Percentiles rank a stretch among this genome's conserved stretches.
Evolutionary conservation across 306 rosid genomes (phyloP).

Genomic region (Vigna mungo): DNA sequence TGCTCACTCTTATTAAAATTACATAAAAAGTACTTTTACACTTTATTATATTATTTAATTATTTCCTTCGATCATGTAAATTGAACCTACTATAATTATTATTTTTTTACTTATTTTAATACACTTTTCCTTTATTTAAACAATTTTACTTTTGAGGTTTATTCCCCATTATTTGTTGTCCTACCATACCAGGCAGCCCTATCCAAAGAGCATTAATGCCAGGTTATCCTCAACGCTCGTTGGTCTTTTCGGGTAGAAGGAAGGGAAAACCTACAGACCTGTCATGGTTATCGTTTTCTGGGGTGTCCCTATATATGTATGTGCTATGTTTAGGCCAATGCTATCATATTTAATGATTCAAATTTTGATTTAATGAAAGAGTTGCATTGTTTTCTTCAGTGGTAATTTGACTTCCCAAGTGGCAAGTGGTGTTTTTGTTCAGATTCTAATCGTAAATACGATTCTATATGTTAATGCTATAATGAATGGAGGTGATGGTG

Average conservation of each 20-base stretch:
- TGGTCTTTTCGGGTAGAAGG: not conserved
- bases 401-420: slow-evolving; percentile 15
- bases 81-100: too few species aligned
- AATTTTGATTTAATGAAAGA: not conserved
- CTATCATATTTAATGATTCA: not conserved
- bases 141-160: too few species aligned
- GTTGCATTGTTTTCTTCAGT: slow-evolving; percentile 12
- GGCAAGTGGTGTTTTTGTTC: slow-evolving; percentile 3
- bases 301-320: not conserved
- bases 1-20: too few species aligned
- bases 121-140: too few species aligned
- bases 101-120: too few species aligned
- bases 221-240: slow-evolving; percentile 22
- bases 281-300: slow-evolving; percentile 7
- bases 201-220: not conserved
- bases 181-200: too few species aligned
- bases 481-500: not conserved
- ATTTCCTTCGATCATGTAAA: too few species aligned
- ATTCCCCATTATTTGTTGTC: too few species aligned
- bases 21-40: too few species aligned
- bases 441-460: not conserved
- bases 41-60: too few species aligned
- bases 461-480: slow-evolving; percentile 10
- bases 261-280: not conserved
- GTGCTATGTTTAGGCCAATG: slow-evolving; percentile 23